phyloP scores from a whole-genome alignment of 306 rosid genomes.

The Rosa lucieae region DNA sequence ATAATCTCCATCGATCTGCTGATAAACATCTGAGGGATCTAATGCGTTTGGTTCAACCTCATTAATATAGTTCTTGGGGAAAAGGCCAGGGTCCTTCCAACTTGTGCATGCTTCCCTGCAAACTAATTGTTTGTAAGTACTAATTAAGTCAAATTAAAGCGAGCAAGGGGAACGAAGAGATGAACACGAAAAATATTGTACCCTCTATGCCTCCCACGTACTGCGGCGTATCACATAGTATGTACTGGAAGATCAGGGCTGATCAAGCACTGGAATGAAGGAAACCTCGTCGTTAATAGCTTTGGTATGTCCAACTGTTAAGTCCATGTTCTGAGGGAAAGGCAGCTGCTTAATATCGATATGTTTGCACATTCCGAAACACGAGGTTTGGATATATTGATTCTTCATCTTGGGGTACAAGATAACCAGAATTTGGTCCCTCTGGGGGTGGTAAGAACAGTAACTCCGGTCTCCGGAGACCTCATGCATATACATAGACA shows the following conservation, averaged over 20 bases:
- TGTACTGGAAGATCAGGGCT: constrained; percentile 58
- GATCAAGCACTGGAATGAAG: constrained; percentile 62
- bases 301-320: constrained; percentile 29
- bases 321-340: constrained; percentile 62
- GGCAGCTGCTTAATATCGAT: constrained; percentile 30
- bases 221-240: constrained; percentile 52
- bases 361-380: constrained; percentile 38
- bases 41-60: constrained; percentile 26
- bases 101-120: constrained; percentile 33
- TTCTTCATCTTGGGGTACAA: constrained; percentile 62
- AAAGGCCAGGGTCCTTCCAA: constrained; percentile 25
- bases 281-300: constrained; percentile 16
- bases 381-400: background rate
- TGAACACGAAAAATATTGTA: constrained; percentile 12
- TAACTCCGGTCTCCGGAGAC: background rate
- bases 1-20: constrained; percentile 22
- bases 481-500: constrained; percentile 42
- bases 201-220: constrained; percentile 52
- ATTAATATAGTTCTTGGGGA: background rate
- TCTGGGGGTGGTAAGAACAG: constrained; percentile 31
- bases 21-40: constrained; percentile 27
- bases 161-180: background rate
- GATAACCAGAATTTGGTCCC: constrained; percentile 67
- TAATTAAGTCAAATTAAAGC: background rate
- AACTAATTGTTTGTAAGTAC: background rate